Conservation (phyloP, 371 early-diverging fungal genomes). For the Mucor plumbeus region DNA sequence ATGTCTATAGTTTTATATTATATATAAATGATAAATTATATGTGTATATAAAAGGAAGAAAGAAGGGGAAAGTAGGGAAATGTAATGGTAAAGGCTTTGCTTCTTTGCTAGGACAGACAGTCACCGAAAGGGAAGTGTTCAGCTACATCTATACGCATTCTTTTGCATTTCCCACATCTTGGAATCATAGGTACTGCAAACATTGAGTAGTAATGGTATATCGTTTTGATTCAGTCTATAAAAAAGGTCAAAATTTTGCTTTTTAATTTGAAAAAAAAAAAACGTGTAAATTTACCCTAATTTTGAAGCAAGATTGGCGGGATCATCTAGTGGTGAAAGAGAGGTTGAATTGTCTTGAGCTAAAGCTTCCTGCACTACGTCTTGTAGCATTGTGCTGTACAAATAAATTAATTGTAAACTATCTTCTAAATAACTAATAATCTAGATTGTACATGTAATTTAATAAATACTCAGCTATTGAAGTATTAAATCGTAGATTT, state of each 20-base stretch:
- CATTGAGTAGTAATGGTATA: conserved; percentile 45
- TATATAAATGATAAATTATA: too few relatives aligned
- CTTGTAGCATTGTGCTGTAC: conserved; percentile 47
- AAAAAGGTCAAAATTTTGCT: neutral
- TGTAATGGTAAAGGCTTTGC: too few relatives aligned
- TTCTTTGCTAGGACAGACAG: too few relatives aligned
- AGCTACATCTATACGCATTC: neutral
- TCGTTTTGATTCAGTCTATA: conserved; percentile 36
- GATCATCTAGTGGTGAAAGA: conserved; percentile 19
- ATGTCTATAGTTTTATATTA: conserved; percentile 33
- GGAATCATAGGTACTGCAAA: conserved; percentile 47
- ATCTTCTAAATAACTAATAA: conserved; percentile 39
- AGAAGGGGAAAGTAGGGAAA: neutral
- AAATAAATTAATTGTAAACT: conserved; percentile 48
- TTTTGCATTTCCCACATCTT: conserved; percentile 36
- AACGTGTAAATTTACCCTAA: conserved; percentile 33
- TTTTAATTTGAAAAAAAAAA: neutral
- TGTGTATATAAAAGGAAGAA: neutral
- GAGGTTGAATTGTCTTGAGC: conserved; percentile 9
- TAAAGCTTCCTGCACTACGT: conserved; percentile 33
- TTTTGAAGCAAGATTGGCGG: conserved; percentile 28
- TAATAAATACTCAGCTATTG: neutral
- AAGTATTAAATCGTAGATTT: neutral
- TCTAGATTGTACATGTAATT: neutral
- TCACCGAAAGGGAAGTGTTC: too few relatives aligned